phyloP scores from a whole-genome alignment of 2,329 filamentous ascomycete genomes.

The Alternaria ethzedia region DNA sequence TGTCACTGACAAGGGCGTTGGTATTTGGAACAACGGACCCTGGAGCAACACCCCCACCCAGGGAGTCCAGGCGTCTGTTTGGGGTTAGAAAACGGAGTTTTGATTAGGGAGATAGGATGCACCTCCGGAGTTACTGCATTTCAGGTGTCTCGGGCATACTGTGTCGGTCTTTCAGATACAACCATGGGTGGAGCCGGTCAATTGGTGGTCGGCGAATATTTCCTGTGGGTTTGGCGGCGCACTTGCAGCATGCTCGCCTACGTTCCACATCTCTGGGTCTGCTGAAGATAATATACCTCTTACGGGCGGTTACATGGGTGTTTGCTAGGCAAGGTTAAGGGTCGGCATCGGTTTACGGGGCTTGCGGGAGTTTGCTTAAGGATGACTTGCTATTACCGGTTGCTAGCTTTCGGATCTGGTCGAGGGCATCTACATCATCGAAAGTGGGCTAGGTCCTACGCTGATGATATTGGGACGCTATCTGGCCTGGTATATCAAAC shows the following conservation, averaged over 20 bases:
- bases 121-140: constrained; percentile 54
- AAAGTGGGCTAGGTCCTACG: constrained; percentile 24
- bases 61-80: constrained; percentile 90
- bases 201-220: constrained; percentile 41
- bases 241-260: constrained; percentile 36
- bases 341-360: constrained; percentile 28
- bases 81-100: constrained; percentile 69
- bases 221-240: constrained; percentile 39
- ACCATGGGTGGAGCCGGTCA: constrained; percentile 36
- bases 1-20: constrained; percentile 52
- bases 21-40: constrained; percentile 78
- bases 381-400: constrained; percentile 22
- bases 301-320: constrained; percentile 37
- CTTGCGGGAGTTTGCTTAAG: constrained; percentile 33
- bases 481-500: constrained; percentile 28
- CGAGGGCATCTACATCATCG: constrained; percentile 23
- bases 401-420: constrained; percentile 21
- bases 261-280: constrained; percentile 42
- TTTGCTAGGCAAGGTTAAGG: constrained; percentile 37
- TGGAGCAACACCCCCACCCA: constrained; percentile 76
- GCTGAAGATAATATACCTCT: constrained; percentile 40
- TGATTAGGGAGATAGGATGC: constrained; percentile 46
- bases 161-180: constrained; percentile 44
- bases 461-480: constrained; percentile 27
- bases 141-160: constrained; percentile 50